phyloP scores from a whole-genome alignment of 306 rosid genomes.

The Styphnolobium japonicum region DNA sequence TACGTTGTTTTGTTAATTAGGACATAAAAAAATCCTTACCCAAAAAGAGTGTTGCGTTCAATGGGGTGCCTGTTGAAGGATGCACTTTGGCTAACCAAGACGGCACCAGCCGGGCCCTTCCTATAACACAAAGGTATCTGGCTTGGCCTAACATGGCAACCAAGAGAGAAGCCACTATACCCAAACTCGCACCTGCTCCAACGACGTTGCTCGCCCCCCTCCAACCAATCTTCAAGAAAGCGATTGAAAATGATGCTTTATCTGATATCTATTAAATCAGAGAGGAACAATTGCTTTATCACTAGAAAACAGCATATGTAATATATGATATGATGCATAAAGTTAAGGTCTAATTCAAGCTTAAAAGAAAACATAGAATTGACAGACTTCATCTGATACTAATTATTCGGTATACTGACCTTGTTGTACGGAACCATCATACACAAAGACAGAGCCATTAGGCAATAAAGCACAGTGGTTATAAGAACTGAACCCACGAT shows the following conservation, averaged over 20 bases:
- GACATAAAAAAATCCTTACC: conserved; percentile 36
- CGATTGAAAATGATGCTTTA: conserved; percentile 65
- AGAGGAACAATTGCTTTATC: not conserved
- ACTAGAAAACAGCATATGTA: not conserved
- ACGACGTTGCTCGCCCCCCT: conserved; percentile 81
- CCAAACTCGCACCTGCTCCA: conserved; percentile 79
- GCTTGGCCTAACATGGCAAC: conserved; percentile 98
- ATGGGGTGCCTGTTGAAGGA: conserved; percentile 86
- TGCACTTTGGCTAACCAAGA: conserved; percentile 91
- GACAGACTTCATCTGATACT: not conserved
- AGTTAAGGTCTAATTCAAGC: conserved; percentile 3
- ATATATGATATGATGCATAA: not conserved
- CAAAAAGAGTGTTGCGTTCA: conserved; percentile 77
- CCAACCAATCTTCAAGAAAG: conserved; percentile 73
- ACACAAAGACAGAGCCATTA: conserved; percentile 82
- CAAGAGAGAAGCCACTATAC: conserved; percentile 73
- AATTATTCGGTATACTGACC: conserved; percentile 34
- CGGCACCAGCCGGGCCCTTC: conserved; percentile 83
- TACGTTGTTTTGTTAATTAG: not conserved
- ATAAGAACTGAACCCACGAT: conserved; percentile 86
- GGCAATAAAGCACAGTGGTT: conserved; percentile 80
- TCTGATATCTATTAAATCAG: conserved; percentile 54
- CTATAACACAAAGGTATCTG: conserved; percentile 88
- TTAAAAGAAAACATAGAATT: not conserved
- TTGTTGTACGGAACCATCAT: conserved; percentile 72